Evolutionary conservation across 345 rosid genomes (phyloP), one percentile per base, ranked within the genome.

Genomic region (Carallia pectinifolia): DNA sequence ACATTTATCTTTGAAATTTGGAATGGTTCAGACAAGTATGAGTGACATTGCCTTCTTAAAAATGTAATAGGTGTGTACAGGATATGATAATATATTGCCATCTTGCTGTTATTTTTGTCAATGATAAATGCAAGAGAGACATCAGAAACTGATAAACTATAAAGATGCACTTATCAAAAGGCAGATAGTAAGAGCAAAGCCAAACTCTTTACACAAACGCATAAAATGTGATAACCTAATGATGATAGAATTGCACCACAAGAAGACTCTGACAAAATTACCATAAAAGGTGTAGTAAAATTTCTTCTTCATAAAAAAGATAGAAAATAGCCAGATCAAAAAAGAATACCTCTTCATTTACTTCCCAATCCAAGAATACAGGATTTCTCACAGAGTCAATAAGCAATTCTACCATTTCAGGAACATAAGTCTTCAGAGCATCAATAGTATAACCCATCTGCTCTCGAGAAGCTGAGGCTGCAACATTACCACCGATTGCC

Each of bases 311-410:
- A 1, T 58, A 23, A 37, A 16, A 34, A 29, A 16, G 17, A 1
- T 47, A 64, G 52, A 38, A 19, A 58, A 62, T 16, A 31, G 19
- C 40, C 6, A 27, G 60, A 59, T 23, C 6, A 53, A 65, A 38
- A 23, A 58, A 29, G 9, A 37, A 17, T 74, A 90, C 97, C 93
- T 87, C 89, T 76, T 92, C 97, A 58, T 82, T 83, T 73, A 95
- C 85, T 80, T 95, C 96, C 98, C 98, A 95, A 70, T 90, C 98
- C 72, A 95, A 76, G 89, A 95, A 95, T 71, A 80, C 86, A 66
- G 97, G 97, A 72, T 95, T 90, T 73, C 97, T 86, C 64, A 92
- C 97, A 77, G 84, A 84, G 71, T 95, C 99, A 64, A 90, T n/a
- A 74, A 92, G 93, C 80, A 95, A 82, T 76, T 95, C 99, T 8